A percentile compares a stretch with the other conserved stretches of the same genome.
Conservation (phyloP, 306 rosid species). For the Erythrophleum fordii region DNA sequence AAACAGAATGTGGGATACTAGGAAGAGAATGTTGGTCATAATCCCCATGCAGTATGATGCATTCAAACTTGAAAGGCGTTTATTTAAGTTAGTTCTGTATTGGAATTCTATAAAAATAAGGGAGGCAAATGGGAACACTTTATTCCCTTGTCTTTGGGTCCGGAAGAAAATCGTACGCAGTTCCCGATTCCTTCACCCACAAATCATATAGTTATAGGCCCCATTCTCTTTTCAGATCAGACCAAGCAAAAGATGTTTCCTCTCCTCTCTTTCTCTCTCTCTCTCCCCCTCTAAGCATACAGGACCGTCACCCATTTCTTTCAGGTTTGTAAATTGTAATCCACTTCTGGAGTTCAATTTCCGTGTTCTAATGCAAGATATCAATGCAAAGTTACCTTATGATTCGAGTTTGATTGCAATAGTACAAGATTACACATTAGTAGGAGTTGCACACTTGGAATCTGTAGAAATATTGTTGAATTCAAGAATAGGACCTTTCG, state of each 20-base stretch:
- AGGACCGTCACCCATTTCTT: constrained; percentile 16
- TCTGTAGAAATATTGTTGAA: neutral
- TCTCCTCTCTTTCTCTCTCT: constrained; percentile 2
- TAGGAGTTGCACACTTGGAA: neutral
- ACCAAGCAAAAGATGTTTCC: constrained; percentile 39
- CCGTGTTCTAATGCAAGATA: neutral
- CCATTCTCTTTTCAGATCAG: constrained; percentile 70
- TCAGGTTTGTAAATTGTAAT: neutral
- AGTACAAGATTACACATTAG: neutral
- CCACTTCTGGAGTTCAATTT: neutral
- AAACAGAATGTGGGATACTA: constrained; percentile 40
- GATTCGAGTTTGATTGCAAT: neutral
- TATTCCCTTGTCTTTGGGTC: constrained; percentile 73
- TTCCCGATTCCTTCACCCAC: constrained; percentile 63
- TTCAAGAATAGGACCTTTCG: neutral
- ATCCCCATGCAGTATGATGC: constrained; percentile 64
- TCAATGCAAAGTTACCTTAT: neutral
- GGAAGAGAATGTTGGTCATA: constrained; percentile 48
- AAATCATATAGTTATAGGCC: constrained; percentile 47
- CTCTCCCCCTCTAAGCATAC: neutral
- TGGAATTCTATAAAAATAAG: constrained; percentile 34
- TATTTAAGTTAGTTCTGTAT: constrained; percentile 21
- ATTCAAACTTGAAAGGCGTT: constrained; percentile 45
- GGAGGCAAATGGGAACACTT: constrained; percentile 48
- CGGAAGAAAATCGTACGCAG: constrained; percentile 76